Conservation (phyloP, 2,329 filamentous ascomycete species). For the Trichoderma harzianum region DNA sequence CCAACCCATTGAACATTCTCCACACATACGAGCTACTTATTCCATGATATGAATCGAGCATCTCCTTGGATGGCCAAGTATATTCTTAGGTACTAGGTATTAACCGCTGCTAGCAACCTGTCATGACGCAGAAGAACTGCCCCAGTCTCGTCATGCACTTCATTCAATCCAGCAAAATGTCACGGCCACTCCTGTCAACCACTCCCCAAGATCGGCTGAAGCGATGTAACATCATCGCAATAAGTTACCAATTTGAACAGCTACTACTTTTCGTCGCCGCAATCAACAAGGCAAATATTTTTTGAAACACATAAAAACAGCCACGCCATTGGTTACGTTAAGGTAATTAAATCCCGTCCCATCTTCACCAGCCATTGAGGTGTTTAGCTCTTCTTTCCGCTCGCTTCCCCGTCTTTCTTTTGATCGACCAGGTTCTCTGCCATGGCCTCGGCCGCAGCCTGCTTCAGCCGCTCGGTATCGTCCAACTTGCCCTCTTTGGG, state of each 20-base stretch:
- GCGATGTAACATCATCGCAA: neutral
- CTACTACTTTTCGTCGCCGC: neutral
- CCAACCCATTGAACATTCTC: neutral
- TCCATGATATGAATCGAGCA: neutral
- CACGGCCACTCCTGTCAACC: neutral
- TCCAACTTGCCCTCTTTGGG: slow-evolving; percentile 54
- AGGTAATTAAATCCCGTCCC: neutral
- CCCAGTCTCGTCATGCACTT: neutral
- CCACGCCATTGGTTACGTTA: slow-evolving; percentile 4
- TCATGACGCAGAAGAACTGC: neutral
- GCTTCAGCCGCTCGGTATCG: slow-evolving; percentile 61
- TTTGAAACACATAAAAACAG: neutral
- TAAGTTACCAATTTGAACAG: neutral
- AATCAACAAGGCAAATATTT: neutral
- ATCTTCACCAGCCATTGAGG: neutral
- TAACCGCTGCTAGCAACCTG: neutral
- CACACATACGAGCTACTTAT: neutral
- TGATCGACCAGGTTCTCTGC: slow-evolving; percentile 50
- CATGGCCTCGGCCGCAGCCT: slow-evolving; percentile 62
- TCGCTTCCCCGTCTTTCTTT: slow-evolving; percentile 31
- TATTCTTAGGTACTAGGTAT: neutral
- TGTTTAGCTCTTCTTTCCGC: slow-evolving; percentile 35
- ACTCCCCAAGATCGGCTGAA: neutral
- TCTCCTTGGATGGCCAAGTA: neutral
- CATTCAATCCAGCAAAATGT: neutral